Conservation (phyloP, 371 early-diverging fungal genomes). For the Mucor velutinosus region DNA sequence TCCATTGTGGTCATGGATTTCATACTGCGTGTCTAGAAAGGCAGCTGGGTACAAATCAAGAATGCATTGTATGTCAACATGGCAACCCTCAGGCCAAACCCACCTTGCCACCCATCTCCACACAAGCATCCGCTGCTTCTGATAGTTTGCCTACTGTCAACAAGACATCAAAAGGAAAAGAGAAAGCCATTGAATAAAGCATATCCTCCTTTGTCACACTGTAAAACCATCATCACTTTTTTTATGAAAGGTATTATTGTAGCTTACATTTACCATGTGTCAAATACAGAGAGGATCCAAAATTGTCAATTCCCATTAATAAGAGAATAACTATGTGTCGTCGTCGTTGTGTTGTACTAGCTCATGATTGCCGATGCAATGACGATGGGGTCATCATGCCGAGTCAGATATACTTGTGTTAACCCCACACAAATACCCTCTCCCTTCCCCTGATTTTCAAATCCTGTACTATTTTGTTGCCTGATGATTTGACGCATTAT, state of each 20-base stretch:
- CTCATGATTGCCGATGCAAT: not conserved
- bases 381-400: not conserved
- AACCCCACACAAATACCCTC: not conserved
- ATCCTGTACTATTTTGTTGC: not conserved
- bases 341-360: not conserved
- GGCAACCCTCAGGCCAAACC: conserved; percentile 21
- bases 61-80: conserved; percentile 33
- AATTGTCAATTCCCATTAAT: not conserved
- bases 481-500: not conserved
- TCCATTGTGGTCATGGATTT: conserved; percentile 65
- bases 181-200: conserved; percentile 6
- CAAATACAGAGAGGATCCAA: not conserved
- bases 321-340: not conserved
- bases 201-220: not conserved
- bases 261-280: not conserved
- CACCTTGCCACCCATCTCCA: not conserved
- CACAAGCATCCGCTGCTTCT: not conserved
- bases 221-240: not conserved
- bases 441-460: not conserved
- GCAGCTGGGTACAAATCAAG: conserved; percentile 26
- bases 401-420: not conserved
- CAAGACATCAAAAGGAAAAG: conserved; percentile 10
- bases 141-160: not conserved
- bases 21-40: conserved; percentile 59
- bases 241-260: too few species aligned